Evolutionary conservation across 1,139 yeast species (phyloP).

Genomic region (Arxiozyma bovina): DNA sequence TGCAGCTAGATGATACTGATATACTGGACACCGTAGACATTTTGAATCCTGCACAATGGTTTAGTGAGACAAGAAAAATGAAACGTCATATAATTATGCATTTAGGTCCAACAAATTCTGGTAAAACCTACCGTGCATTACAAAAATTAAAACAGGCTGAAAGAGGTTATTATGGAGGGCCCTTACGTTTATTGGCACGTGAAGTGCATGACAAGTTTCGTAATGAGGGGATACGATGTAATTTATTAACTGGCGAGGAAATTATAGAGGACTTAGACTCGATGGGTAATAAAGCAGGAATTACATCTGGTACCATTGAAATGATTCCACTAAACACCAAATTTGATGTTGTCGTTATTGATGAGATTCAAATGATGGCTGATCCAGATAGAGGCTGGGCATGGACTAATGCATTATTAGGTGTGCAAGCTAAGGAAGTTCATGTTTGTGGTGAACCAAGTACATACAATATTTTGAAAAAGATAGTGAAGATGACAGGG

Average conservation of each 20-base stretch:
- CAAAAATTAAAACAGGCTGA: constrained; percentile 56
- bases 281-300: constrained; percentile 58
- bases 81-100: constrained; percentile 77
- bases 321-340: constrained; percentile 66
- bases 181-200: constrained; percentile 78
- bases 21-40: constrained; percentile 35
- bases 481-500: constrained; percentile 60
- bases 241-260: constrained; percentile 90
- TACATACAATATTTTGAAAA: constrained; percentile 55
- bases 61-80: constrained; percentile 74
- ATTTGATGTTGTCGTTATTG: constrained; percentile 84
- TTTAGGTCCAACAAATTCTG: constrained; percentile 95
- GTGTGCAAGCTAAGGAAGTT: constrained; percentile 75
- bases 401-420: constrained; percentile 88
- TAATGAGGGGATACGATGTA: constrained; percentile 58
- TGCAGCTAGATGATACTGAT: constrained; percentile 9
- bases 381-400: constrained; percentile 81
- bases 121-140: constrained; percentile 85
- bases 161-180: constrained; percentile 94
- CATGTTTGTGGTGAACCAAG: constrained; percentile 92
- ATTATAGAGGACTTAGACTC: constrained; percentile 61
- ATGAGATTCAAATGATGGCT: constrained; percentile 92
- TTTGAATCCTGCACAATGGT: constrained; percentile 77
- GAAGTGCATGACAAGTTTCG: constrained; percentile 82
- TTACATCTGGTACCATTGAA: constrained; percentile 87